A percentile compares a stretch with the other conserved stretches of the same genome.
Conservation (phyloP, 2,329 filamentous ascomycete species). For the Leptographium wingfieldii region DNA sequence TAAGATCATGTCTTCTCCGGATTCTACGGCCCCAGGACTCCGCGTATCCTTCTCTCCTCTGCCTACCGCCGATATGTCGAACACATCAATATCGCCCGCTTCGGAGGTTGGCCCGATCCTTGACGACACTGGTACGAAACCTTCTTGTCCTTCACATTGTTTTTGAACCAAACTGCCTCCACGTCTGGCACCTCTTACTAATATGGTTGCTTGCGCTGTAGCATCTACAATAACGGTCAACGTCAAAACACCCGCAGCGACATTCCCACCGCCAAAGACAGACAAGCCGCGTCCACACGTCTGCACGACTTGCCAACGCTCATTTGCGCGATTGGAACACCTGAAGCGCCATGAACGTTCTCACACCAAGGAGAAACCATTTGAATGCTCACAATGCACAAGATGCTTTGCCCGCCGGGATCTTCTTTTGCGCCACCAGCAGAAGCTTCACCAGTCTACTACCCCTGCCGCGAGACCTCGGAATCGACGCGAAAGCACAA, state of each 20-base stretch:
- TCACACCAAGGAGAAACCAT: conserved; percentile 98
- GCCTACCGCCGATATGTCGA: conserved; percentile 15
- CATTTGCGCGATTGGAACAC: conserved; percentile 90
- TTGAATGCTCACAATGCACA: conserved; percentile 89
- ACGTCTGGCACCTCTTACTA: not conserved
- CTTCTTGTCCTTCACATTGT: not conserved
- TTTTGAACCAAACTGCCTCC: not conserved
- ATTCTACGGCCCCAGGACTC: not conserved
- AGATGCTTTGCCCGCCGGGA: conserved; percentile 92
- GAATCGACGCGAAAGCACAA: conserved; percentile 81
- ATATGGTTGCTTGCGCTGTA: conserved; percentile 9
- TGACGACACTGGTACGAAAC: conserved; percentile 18
- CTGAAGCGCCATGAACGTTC: conserved; percentile 94
- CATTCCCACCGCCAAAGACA: conserved; percentile 76
- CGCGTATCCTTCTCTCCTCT: not conserved
- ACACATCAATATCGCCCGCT: conserved; percentile 7
- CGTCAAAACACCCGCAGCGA: conserved; percentile 24
- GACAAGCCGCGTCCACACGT: conserved; percentile 95
- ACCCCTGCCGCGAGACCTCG: conserved; percentile 78
- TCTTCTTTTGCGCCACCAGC: conserved; percentile 84
- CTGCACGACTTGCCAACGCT: conserved; percentile 80
- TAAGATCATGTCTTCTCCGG: not conserved
- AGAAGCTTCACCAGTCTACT: conserved; percentile 92
- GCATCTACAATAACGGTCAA: conserved; percentile 41
- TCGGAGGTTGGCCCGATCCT: conserved; percentile 11